These are phyloP conservation scores for Mycena vulgaris DNA, from an alignment of 768 basidiomycete genomes.

Conservation along the genomic window DNA sequence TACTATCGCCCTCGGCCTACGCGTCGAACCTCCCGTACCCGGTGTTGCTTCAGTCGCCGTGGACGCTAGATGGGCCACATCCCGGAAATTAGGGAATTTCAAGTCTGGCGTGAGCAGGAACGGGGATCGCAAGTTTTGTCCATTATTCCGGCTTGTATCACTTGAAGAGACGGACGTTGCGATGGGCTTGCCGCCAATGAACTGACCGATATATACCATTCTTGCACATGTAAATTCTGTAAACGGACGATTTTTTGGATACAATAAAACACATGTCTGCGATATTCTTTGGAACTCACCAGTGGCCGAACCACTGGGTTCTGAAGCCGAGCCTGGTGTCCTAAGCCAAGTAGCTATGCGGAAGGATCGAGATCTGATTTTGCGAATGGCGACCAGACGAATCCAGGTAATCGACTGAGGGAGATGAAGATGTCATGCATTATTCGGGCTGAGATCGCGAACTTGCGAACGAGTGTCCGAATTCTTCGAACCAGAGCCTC, in stretches of 20 bases:
- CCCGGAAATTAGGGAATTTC: conserved; percentile 43
- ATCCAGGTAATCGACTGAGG: conserved; percentile 37
- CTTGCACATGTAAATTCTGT: too few species aligned
- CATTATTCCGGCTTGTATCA: conserved; percentile 49
- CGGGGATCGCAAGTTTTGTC: conserved; percentile 45
- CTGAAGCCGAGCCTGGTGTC: too few species aligned
- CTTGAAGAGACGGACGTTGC: conserved; percentile 44
- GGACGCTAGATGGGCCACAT: conserved; percentile 41
- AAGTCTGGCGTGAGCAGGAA: conserved; percentile 42
- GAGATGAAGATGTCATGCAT: background rate
- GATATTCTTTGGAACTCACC: too few species aligned
- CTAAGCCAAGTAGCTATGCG: conserved; percentile 12
- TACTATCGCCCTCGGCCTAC: conserved; percentile 46
- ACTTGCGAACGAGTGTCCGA: background rate
- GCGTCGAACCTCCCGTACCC: conserved; percentile 36
- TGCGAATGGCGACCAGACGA: conserved; percentile 30
- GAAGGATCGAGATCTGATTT: conserved; percentile 6
- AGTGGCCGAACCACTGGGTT: too few species aligned
- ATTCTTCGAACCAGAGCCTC: conserved; percentile 16
- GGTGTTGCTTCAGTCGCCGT: conserved; percentile 34
- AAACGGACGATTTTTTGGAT: too few species aligned
- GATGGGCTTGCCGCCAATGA: too few species aligned
- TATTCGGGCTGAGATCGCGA: background rate
- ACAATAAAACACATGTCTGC: too few species aligned
- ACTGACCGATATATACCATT: too few species aligned